phyloP scores from a whole-genome alignment of 1,284 basidiomycete genomes.

The Cutaneotrichosporon sp. region DNA sequence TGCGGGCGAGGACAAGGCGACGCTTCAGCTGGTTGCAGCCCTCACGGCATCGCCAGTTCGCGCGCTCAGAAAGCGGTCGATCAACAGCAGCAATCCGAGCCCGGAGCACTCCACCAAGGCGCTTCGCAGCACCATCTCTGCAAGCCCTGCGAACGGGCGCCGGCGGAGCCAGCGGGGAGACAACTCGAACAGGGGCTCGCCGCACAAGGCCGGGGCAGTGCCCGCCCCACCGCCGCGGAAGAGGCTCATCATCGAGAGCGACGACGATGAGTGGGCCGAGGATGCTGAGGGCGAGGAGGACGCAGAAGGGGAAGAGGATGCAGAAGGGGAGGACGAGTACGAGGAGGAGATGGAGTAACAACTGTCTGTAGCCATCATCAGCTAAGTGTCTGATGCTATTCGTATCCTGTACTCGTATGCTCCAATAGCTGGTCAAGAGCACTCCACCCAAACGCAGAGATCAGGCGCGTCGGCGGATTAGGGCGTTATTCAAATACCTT shows the following conservation, averaged over 20 bases:
- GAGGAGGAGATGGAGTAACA: conserved; percentile 1
- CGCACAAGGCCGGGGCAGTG: neutral
- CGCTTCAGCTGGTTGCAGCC: conserved; percentile 40
- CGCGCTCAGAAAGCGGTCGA: conserved; percentile 33
- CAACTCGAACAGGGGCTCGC: neutral
- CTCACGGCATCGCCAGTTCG: conserved; percentile 32
- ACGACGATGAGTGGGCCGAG: conserved; percentile 3
- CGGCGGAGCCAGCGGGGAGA: conserved; percentile 1
- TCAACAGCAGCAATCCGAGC: conserved; percentile 7
- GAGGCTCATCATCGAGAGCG: neutral
- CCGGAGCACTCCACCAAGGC: conserved; percentile 15
- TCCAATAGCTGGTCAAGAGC: too few species aligned
- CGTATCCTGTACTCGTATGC: neutral
- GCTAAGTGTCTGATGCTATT: neutral
- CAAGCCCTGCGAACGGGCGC: neutral
- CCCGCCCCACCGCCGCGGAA: neutral
- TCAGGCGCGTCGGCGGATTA: neutral
- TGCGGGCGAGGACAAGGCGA: conserved; percentile 42
- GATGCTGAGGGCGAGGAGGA: neutral
- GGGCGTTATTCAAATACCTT: neutral
- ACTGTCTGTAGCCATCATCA: conserved; percentile 4
- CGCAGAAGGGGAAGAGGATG: neutral
- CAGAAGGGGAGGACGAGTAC: neutral
- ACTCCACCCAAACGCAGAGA: neutral
- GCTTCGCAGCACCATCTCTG: conserved; percentile 9